Conservation (phyloP, 2,329 filamentous ascomycete species). For the Cladorrhinum sp. region DNA sequence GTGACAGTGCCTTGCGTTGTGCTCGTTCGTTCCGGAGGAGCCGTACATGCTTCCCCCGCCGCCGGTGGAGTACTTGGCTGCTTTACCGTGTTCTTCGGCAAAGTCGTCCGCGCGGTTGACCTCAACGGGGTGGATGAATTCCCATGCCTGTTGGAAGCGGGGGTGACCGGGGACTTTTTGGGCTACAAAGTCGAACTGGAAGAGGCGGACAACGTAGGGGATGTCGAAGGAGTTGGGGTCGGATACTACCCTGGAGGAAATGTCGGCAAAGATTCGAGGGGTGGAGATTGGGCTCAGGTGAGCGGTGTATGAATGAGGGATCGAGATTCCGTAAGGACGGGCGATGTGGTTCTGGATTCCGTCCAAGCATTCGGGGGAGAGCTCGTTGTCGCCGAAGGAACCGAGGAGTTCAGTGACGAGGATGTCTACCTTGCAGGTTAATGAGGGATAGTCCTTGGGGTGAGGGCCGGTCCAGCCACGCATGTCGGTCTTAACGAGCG, state of each 20-base stretch:
- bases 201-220: slow-evolving; percentile 91
- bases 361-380: slow-evolving; percentile 90
- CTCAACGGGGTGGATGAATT: slow-evolving; percentile 74
- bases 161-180: slow-evolving; percentile 56
- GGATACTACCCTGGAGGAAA: slow-evolving; percentile 57
- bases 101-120: slow-evolving; percentile 34
- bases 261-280: slow-evolving; percentile 79
- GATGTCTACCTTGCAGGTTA: slow-evolving; percentile 74
- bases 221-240: slow-evolving; percentile 79
- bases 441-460: slow-evolving; percentile 37
- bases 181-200: slow-evolving; percentile 82
- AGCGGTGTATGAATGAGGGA: slow-evolving; percentile 89
- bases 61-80: slow-evolving; percentile 56
- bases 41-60: slow-evolving; percentile 72
- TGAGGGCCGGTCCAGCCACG: slow-evolving; percentile 86
- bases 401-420: slow-evolving; percentile 90
- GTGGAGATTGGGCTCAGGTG: slow-evolving; percentile 90
- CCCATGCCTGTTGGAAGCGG: slow-evolving; percentile 74
- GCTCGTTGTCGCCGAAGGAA: slow-evolving; percentile 94
- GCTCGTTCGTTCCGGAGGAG: slow-evolving; percentile 80
- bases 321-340: slow-evolving; percentile 79
- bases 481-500: slow-evolving; percentile 95
- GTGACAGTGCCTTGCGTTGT: slow-evolving; percentile 80
- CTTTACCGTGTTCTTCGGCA: slow-evolving; percentile 50
- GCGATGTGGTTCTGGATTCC: slow-evolving; percentile 89